These are phyloP conservation scores for Cyphellophora attinorum DNA, from an alignment of 2,329 filamentous ascomycete species.

Conservation along the genomic window DNA sequence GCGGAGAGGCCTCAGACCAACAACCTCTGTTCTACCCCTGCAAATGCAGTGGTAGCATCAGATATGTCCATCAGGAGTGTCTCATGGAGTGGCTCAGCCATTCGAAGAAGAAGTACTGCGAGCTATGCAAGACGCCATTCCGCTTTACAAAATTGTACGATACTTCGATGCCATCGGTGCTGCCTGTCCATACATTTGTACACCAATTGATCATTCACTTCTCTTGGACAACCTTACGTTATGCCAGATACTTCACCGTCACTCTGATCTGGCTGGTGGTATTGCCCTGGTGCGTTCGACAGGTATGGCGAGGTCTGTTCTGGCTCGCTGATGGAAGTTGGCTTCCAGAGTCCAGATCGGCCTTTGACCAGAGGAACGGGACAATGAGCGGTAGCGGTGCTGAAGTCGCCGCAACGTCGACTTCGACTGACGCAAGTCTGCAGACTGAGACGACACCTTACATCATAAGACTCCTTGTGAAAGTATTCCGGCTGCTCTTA, in stretches of 20 bases:
- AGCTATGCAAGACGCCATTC: constrained; percentile 97
- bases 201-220: constrained; percentile 68
- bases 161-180: constrained; percentile 76
- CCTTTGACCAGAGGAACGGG: neutral
- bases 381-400: constrained; percentile 1
- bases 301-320: constrained; percentile 87
- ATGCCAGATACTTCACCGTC: constrained; percentile 70
- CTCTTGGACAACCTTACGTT: constrained; percentile 61
- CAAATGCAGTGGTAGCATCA: constrained; percentile 98
- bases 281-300: constrained; percentile 83
- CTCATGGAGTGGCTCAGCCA: constrained; percentile 98
- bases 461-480: too few species aligned
- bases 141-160: constrained; percentile 97
- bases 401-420: neutral
- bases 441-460: too few species aligned
- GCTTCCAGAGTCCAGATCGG: constrained; percentile 21
- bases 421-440: constrained; percentile 1
- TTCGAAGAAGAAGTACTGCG: constrained; percentile 98
- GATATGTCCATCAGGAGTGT: constrained; percentile 95
- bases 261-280: constrained; percentile 78
- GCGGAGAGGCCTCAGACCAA: constrained; percentile 69
- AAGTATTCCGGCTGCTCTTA: constrained; percentile 24
- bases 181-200: constrained; percentile 73
- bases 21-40: constrained; percentile 95
- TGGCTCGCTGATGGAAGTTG: constrained; percentile 80